Percentiles rank a stretch among this genome's conserved stretches.
Evolutionary conservation across 176 grass and related monocot genomes (phyloP).

Genomic region (sorghum (Sorghum bicolor)): DNA sequence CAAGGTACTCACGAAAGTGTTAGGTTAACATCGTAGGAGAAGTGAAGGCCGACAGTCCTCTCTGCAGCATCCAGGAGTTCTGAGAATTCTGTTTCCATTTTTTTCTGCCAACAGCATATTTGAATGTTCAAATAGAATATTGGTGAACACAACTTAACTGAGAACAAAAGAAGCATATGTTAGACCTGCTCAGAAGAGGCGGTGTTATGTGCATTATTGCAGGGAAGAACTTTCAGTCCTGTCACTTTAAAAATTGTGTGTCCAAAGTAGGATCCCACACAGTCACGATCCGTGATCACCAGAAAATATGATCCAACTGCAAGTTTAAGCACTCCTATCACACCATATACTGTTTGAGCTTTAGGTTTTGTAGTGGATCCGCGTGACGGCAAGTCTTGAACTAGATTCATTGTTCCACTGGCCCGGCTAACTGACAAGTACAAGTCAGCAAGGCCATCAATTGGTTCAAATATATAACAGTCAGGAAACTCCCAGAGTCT

Average conservation of each 20-base stretch:
- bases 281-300: slow-evolving; percentile 72
- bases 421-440: slow-evolving; percentile 69
- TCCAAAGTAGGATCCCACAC: slow-evolving; percentile 82
- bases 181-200: slow-evolving; percentile 65
- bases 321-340: slow-evolving; percentile 92
- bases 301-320: slow-evolving; percentile 88
- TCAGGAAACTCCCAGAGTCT: slow-evolving; percentile 85
- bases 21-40: slow-evolving; percentile 92
- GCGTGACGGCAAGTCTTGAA: slow-evolving; percentile 62
- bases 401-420: slow-evolving; percentile 76
- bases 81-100: slow-evolving; percentile 71
- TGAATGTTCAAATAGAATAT: slow-evolving; percentile 13
- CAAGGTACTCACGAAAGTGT: slow-evolving; percentile 64
- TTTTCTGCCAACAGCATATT: slow-evolving; percentile 72
- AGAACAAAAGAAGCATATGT: slow-evolving; percentile 24
- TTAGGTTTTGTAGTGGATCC: slow-evolving; percentile 46
- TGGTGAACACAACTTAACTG: slow-evolving; percentile 7
- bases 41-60: slow-evolving; percentile 75
- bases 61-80: slow-evolving; percentile 74
- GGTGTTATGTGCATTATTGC: slow-evolving; percentile 63
- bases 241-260: slow-evolving; percentile 89
- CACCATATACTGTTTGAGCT: slow-evolving; percentile 63
- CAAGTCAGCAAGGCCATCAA: slow-evolving; percentile 78
- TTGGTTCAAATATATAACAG: slow-evolving; percentile 76
- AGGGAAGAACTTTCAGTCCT: slow-evolving; percentile 78